phyloP scores from a whole-genome alignment of 148 eudicot genomes.

The Vaccinium myrtillus region DNA sequence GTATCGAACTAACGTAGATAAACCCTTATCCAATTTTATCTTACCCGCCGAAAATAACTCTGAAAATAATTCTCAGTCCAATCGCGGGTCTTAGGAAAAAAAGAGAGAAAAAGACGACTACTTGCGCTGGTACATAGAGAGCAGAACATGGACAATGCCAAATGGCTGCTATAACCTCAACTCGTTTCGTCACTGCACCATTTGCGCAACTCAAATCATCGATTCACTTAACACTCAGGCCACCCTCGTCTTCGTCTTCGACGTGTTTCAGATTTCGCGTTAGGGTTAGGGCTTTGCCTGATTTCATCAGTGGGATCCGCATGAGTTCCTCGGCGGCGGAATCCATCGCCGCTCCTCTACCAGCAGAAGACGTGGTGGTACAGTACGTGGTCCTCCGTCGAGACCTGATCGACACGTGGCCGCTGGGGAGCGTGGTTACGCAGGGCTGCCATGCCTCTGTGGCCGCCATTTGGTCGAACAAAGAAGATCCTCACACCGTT shows the following conservation, averaged over 20 bases:
- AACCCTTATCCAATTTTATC: too few relatives aligned
- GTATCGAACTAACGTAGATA: too few relatives aligned
- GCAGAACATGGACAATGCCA: too few relatives aligned
- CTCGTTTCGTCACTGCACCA: neutral
- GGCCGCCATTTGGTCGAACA: conserved; percentile 70
- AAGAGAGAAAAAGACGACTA: too few relatives aligned
- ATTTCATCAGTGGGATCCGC: neutral
- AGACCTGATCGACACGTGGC: conserved; percentile 79
- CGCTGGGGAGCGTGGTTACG: conserved; percentile 72
- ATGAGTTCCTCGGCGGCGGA: conserved; percentile 13
- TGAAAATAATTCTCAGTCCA: too few relatives aligned
- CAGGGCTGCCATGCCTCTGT: conserved; percentile 94
- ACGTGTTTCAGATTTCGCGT: neutral
- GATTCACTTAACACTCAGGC: neutral
- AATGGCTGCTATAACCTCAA: neutral
- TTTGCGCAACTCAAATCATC: neutral
- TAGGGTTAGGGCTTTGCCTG: conserved; percentile 3
- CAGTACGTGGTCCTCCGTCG: conserved; percentile 85
- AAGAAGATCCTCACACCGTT: conserved; percentile 60
- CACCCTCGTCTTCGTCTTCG: neutral
- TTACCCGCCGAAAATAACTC: too few relatives aligned
- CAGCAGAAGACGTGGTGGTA: conserved; percentile 42
- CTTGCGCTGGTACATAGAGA: too few relatives aligned
- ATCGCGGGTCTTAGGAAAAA: too few relatives aligned
- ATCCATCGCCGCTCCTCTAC: neutral